Evolutionary conservation across 768 basidiomycete genomes (phyloP).

Genomic region (Sistotremastrum niveocremeum): DNA sequence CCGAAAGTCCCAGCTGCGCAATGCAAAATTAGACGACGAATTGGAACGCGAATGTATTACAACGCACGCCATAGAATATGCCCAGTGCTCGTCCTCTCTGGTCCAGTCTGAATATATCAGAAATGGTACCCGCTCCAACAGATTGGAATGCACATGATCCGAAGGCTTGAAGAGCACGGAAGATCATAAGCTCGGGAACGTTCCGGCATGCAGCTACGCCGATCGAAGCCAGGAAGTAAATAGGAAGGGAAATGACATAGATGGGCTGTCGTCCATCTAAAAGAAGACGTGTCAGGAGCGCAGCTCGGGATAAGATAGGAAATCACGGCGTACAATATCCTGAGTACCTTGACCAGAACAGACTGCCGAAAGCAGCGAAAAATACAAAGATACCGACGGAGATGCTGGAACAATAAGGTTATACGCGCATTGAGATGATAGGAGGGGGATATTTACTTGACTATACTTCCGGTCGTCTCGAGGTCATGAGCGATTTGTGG

Average conservation of each 20-base stretch:
- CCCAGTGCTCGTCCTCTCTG: conserved; percentile 31
- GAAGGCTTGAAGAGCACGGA: conserved; percentile 52
- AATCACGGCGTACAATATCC: conserved; percentile 29
- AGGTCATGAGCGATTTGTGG: conserved; percentile 61
- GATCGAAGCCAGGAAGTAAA: conserved; percentile 43
- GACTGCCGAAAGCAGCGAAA: conserved; percentile 28
- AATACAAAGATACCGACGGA: conserved; percentile 40
- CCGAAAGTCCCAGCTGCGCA: conserved; percentile 13
- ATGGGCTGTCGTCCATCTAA: conserved; percentile 52
- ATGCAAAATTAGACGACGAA: neutral
- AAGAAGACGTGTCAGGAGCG: neutral
- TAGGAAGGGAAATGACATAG: conserved; percentile 45
- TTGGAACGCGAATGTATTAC: no score
- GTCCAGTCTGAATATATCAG: conserved; percentile 15
- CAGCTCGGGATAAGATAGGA: neutral
- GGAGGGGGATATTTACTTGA: conserved; percentile 29
- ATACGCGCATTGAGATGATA: no score
- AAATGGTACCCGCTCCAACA: conserved; percentile 39
- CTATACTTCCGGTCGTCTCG: conserved; percentile 35
- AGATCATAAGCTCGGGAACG: conserved; percentile 37
- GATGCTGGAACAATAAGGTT: conserved; percentile 18
- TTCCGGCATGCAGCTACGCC: conserved; percentile 38
- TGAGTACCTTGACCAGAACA: conserved; percentile 39
- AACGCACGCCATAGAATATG: conserved; percentile 27
- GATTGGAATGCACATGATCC: conserved; percentile 39